phyloP scores from a whole-genome alignment of 495 filamentous ascomycete genomes.

The Tuber microsphaerosporum region DNA sequence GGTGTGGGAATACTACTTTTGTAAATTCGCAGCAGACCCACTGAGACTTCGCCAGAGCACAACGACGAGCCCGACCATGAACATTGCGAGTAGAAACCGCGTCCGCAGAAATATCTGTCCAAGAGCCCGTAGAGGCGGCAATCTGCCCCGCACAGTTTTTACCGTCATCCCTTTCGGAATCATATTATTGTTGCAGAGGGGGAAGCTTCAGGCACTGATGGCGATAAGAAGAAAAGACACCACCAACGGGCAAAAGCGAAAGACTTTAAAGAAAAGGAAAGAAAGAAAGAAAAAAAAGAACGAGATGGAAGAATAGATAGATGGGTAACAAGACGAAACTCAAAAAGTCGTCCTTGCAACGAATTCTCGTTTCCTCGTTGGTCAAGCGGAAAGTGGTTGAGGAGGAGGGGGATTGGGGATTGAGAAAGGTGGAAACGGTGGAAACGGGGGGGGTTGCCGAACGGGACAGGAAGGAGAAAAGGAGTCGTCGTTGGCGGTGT shows the following conservation, averaged over 20 bases:
- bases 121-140: constrained; percentile 78
- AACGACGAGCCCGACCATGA: constrained; percentile 63
- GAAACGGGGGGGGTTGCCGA: neutral
- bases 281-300: neutral
- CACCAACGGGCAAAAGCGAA: constrained; percentile 21
- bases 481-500: neutral
- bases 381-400: neutral
- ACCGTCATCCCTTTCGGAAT: constrained; percentile 56
- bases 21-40: constrained; percentile 76
- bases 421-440: neutral
- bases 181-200: constrained; percentile 40
- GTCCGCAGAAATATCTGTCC: constrained; percentile 69
- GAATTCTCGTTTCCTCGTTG: neutral
- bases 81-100: constrained; percentile 68
- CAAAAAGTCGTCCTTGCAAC: neutral
- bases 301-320: constrained; percentile 1
- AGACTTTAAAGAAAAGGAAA: constrained; percentile 30
- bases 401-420: neutral
- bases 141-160: constrained; percentile 74
- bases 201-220: constrained; percentile 38
- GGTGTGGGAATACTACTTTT: constrained; percentile 56
- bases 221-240: constrained; percentile 29
- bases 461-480: neutral
- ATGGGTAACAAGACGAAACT: neutral
- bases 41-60: constrained; percentile 86